phyloP scores from a whole-genome alignment of 768 basidiomycete genomes.

The Russula brevipes region DNA sequence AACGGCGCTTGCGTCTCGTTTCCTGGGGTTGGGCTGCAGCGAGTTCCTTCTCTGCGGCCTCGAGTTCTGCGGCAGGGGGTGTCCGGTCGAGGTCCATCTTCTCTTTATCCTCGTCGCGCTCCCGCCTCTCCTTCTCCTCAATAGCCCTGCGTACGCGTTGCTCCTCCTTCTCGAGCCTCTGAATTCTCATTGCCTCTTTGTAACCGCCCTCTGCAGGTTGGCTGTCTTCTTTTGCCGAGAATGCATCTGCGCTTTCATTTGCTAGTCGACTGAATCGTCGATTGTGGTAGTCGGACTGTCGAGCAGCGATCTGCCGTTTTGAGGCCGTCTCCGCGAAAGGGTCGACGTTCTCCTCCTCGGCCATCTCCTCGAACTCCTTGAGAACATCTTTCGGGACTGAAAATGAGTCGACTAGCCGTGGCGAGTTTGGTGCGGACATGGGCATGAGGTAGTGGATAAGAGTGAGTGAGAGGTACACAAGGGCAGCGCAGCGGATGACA shows the following conservation, averaged over 20 bases:
- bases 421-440: constrained; percentile 33
- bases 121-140: constrained; percentile 81
- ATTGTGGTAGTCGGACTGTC: constrained; percentile 94
- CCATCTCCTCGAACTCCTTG: constrained; percentile 88
- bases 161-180: constrained; percentile 92
- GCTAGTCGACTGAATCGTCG: constrained; percentile 83
- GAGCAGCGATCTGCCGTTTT: constrained; percentile 86
- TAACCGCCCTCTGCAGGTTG: constrained; percentile 80
- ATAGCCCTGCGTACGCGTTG: constrained; percentile 73
- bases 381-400: constrained; percentile 92
- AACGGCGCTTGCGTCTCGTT: constrained; percentile 70
- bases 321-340: constrained; percentile 91
- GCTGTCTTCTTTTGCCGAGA: constrained; percentile 61
- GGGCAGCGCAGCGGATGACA: not conserved
- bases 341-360: constrained; percentile 89
- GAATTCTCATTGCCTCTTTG: constrained; percentile 91
- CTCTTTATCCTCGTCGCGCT: constrained; percentile 62
- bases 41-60: constrained; percentile 66
- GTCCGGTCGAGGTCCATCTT: constrained; percentile 92
- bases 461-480: not conserved
- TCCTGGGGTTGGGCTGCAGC: constrained; percentile 43
- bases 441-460: not conserved
- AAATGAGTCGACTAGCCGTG: constrained; percentile 80
- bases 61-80: constrained; percentile 75
- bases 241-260: constrained; percentile 76